Conservation (phyloP, 2,329 filamentous ascomycete species). For the Penicillium sp. region DNA sequence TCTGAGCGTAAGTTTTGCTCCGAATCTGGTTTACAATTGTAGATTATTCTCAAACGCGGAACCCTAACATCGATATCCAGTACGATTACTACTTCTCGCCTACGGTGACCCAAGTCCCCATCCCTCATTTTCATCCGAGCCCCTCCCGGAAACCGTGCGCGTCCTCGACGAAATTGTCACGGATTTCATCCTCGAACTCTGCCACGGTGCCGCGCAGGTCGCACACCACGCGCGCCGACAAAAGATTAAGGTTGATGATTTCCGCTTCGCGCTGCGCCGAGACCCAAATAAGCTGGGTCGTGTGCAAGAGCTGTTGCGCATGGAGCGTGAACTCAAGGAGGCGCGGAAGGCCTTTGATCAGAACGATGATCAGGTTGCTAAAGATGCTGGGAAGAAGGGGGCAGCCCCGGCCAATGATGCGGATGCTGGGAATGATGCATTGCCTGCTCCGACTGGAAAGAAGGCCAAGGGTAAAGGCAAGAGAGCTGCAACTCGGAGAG, state of each 20-base stretch:
- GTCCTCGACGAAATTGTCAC: slow-evolving; percentile 94
- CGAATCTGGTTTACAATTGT: not conserved
- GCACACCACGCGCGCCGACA: slow-evolving; percentile 85
- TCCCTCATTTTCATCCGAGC: slow-evolving; percentile 69
- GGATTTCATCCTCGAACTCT: slow-evolving; percentile 93
- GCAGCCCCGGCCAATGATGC: slow-evolving; percentile 27
- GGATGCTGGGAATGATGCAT: slow-evolving; percentile 24
- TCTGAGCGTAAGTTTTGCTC: slow-evolving; percentile 62
- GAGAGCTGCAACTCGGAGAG: slow-evolving; percentile 19
- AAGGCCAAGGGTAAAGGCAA: slow-evolving; percentile 41
- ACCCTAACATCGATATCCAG: slow-evolving; percentile 21
- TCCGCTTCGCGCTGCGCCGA: slow-evolving; percentile 87
- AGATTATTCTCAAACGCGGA: not conserved
- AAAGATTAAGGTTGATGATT: slow-evolving; percentile 98
- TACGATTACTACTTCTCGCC: slow-evolving; percentile 45
- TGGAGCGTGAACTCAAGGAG: slow-evolving; percentile 82
- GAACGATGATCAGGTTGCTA: slow-evolving; percentile 45
- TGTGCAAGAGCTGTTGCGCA: slow-evolving; percentile 84
- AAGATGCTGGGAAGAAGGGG: slow-evolving; percentile 39
- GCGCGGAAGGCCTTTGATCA: slow-evolving; percentile 64
- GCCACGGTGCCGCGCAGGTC: slow-evolving; percentile 81
- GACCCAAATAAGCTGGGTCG: slow-evolving; percentile 85
- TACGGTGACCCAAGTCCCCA: slow-evolving; percentile 47
- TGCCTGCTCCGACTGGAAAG: slow-evolving; percentile 25
- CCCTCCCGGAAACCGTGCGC: slow-evolving; percentile 79